phyloP scores from a whole-genome alignment of 2,329 filamentous ascomycete genomes.

The Alternaria sp. region DNA sequence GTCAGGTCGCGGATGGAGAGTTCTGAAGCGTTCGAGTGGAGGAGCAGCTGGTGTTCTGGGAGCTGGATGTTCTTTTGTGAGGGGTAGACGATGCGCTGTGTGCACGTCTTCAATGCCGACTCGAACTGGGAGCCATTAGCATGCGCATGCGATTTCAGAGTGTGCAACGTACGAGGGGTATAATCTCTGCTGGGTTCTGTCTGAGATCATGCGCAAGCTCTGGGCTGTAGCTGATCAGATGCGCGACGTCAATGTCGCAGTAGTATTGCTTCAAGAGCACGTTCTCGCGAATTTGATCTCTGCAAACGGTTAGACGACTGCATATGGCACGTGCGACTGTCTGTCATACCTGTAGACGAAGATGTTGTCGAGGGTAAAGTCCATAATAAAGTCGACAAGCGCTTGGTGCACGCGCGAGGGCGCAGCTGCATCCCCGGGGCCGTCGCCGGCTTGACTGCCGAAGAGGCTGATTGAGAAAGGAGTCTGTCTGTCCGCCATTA shows the following conservation, averaged over 20 bases:
- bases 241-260: constrained; percentile 94
- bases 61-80: constrained; percentile 70
- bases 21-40: constrained; percentile 89
- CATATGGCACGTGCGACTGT: background rate
- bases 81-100: constrained; percentile 90
- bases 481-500: constrained; percentile 73
- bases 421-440: constrained; percentile 37
- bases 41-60: constrained; percentile 90
- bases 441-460: constrained; percentile 51
- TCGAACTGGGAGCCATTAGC: constrained; percentile 72
- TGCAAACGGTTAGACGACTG: constrained; percentile 52
- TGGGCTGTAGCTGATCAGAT: constrained; percentile 95
- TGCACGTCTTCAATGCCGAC: constrained; percentile 85
- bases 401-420: constrained; percentile 68
- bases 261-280: constrained; percentile 92
- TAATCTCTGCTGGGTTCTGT: constrained; percentile 89
- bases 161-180: constrained; percentile 74
- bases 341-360: constrained; percentile 79
- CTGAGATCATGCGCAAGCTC: constrained; percentile 89
- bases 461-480: constrained; percentile 86
- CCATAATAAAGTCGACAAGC: constrained; percentile 88
- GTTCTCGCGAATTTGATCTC: constrained; percentile 95
- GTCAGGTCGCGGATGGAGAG: constrained; percentile 94
- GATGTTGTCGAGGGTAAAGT: constrained; percentile 90
- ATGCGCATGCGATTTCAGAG: background rate